Evolutionary conservation across 805 yeast genomes (phyloP).

Genomic region (Yarrowia divulgata): DNA sequence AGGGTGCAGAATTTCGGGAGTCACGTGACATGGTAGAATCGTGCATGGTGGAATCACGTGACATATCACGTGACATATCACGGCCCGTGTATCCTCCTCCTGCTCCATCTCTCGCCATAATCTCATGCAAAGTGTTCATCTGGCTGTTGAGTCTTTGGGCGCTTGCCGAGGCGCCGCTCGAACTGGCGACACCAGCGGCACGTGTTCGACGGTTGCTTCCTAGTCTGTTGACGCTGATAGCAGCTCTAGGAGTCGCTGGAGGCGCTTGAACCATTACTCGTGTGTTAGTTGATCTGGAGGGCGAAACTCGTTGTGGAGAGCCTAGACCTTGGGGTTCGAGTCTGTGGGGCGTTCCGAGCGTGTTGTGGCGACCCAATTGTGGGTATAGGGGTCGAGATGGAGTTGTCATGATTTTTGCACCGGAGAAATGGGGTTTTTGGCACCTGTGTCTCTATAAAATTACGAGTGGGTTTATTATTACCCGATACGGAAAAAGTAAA

Average conservation of each 20-base stretch:
- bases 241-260: constrained; percentile 27
- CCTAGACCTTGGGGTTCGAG: constrained; percentile 20
- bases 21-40: background rate
- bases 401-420: background rate
- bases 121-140: constrained; percentile 12
- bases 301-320: constrained; percentile 13
- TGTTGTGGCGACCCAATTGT: background rate
- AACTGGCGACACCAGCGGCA: background rate
- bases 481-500: constrained; percentile 26
- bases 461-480: constrained; percentile 2
- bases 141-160: background rate
- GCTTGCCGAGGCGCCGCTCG: too few species aligned
- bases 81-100: background rate
- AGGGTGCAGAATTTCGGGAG: background rate
- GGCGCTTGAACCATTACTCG: background rate
- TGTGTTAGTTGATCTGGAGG: constrained; percentile 15
- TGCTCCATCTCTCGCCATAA: background rate
- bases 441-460: background rate
- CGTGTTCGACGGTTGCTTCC: constrained; percentile 19
- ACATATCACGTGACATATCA: background rate
- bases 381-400: constrained; percentile 13
- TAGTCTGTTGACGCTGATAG: constrained; percentile 14
- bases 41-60: background rate
- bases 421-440: background rate
- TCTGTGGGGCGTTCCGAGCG: constrained; percentile 20